Evolutionary conservation across 768 basidiomycete species (phyloP).

Genomic region (Tulasnella sp.): DNA sequence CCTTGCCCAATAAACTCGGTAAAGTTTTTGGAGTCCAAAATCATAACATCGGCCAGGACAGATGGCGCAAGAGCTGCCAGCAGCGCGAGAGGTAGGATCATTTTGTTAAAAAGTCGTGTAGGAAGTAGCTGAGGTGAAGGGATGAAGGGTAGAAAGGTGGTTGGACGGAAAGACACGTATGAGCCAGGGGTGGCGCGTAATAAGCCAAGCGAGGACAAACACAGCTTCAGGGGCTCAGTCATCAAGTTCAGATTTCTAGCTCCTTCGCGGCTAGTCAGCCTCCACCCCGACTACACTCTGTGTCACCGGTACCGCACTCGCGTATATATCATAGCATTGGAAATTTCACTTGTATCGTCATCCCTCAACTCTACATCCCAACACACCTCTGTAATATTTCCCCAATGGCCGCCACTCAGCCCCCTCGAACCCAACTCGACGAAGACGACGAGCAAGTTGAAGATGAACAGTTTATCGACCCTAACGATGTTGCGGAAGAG

Average conservation of each 20-base stretch:
- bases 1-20: constrained; percentile 74
- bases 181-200: not conserved
- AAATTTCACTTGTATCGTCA: not conserved
- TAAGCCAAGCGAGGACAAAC: constrained; percentile 19
- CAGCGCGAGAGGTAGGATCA: constrained; percentile 50
- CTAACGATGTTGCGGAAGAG: constrained; percentile 67
- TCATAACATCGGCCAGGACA: constrained; percentile 71
- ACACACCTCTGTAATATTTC: not conserved
- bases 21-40: constrained; percentile 75
- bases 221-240: not conserved
- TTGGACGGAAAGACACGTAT: constrained; percentile 32
- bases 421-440: constrained; percentile 36
- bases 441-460: constrained; percentile 45
- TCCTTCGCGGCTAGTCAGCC: constrained; percentile 7
- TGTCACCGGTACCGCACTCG: constrained; percentile 3
- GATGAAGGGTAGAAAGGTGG: constrained; percentile 1
- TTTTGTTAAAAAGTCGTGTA: constrained; percentile 23
- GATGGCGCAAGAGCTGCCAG: constrained; percentile 59
- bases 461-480: constrained; percentile 49
- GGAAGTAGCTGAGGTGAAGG: constrained; percentile 18
- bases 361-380: not conserved
- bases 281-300: constrained; percentile 10
- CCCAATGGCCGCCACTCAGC: constrained; percentile 33
- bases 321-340: not conserved
- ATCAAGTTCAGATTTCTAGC: constrained; percentile 16